Evolutionary conservation across 2,329 filamentous ascomycete genomes (phyloP).

Genomic region (Periglandula ipomoeae): DNA sequence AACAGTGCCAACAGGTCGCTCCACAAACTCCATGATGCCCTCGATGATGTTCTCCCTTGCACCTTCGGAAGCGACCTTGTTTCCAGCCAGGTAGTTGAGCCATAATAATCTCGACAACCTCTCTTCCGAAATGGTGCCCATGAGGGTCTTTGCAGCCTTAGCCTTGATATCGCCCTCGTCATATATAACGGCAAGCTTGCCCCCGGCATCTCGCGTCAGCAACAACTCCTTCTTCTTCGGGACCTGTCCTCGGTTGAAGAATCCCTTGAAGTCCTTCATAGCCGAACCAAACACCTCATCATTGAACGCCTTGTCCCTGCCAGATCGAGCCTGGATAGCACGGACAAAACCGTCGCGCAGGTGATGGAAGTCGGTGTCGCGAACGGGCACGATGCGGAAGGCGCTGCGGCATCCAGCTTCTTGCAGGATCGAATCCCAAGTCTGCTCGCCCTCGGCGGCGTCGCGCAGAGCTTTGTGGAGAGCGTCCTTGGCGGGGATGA

Average conservation of each 20-base stretch:
- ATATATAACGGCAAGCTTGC: slow-evolving; percentile 59
- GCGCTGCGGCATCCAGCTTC: slow-evolving; percentile 62
- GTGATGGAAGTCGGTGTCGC: slow-evolving; percentile 90
- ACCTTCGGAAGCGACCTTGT: slow-evolving; percentile 75
- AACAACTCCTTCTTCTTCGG: slow-evolving; percentile 74
- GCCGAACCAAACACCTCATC: slow-evolving; percentile 70
- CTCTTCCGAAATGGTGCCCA: slow-evolving; percentile 72
- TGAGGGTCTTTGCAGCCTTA: slow-evolving; percentile 34
- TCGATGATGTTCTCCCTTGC: slow-evolving; percentile 76
- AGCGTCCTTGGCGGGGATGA: slow-evolving; percentile 67
- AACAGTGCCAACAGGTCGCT: slow-evolving; percentile 78
- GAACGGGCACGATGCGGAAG: slow-evolving; percentile 79
- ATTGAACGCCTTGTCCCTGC: slow-evolving; percentile 44
- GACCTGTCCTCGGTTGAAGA: slow-evolving; percentile 76
- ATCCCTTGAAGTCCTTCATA: slow-evolving; percentile 65
- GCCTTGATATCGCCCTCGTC: slow-evolving; percentile 47
- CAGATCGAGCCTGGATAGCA: slow-evolving; percentile 66
- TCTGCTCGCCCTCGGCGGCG: slow-evolving; percentile 54
- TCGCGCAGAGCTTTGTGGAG: slow-evolving; percentile 64
- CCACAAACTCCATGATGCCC: slow-evolving; percentile 80
- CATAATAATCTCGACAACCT: slow-evolving; percentile 73
- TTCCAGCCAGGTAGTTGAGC: slow-evolving; percentile 83
- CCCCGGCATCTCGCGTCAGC: slow-evolving; percentile 56
- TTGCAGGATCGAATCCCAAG: slow-evolving; percentile 65
- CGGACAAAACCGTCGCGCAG: slow-evolving; percentile 85